phyloP scores from a whole-genome alignment of 495 filamentous ascomycete species.

The Hypomontagnella submonticulosa region DNA sequence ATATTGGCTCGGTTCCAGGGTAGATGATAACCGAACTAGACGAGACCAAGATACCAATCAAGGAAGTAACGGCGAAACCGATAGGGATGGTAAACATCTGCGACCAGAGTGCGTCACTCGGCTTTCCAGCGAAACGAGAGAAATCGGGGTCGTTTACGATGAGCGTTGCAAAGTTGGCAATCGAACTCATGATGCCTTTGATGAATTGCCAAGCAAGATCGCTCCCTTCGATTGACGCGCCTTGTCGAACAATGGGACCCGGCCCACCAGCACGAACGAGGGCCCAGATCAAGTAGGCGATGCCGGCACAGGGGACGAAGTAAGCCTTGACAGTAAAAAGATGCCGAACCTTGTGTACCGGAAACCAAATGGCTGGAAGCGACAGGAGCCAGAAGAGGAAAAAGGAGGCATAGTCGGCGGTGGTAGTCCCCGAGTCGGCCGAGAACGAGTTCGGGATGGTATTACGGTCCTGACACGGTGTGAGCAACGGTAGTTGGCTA shows the following conservation, averaged over 20 bases:
- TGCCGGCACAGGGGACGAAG: constrained; percentile 83
- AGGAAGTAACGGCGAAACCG: constrained; percentile 88
- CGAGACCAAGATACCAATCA: constrained; percentile 93
- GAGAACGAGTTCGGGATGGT: constrained; percentile 75
- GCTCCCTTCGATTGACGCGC: constrained; percentile 70
- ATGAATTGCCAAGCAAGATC: constrained; percentile 84
- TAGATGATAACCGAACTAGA: constrained; percentile 86
- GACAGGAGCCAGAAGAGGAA: constrained; percentile 86
- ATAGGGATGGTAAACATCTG: constrained; percentile 88
- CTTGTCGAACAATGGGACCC: constrained; percentile 85
- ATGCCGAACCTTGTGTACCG: constrained; percentile 80
- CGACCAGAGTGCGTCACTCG: constrained; percentile 86
- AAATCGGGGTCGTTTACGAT: constrained; percentile 92
- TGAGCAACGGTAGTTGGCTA: constrained; percentile 24
- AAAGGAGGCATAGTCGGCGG: constrained; percentile 79
- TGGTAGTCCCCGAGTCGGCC: constrained; percentile 73
- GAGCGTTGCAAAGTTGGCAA: constrained; percentile 93
- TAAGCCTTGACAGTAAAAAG: constrained; percentile 92
- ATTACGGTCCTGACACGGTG: constrained; percentile 52
- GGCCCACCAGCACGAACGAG: constrained; percentile 84
- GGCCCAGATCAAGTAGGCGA: constrained; percentile 92
- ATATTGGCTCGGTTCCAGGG: constrained; percentile 72
- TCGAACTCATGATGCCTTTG: constrained; percentile 84
- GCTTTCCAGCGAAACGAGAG: constrained; percentile 83
- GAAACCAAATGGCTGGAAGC: constrained; percentile 88